These are phyloP conservation scores for Naematelia aurantialba DNA, from an alignment of 768 basidiomycete species.

Conservation along the genomic window DNA sequence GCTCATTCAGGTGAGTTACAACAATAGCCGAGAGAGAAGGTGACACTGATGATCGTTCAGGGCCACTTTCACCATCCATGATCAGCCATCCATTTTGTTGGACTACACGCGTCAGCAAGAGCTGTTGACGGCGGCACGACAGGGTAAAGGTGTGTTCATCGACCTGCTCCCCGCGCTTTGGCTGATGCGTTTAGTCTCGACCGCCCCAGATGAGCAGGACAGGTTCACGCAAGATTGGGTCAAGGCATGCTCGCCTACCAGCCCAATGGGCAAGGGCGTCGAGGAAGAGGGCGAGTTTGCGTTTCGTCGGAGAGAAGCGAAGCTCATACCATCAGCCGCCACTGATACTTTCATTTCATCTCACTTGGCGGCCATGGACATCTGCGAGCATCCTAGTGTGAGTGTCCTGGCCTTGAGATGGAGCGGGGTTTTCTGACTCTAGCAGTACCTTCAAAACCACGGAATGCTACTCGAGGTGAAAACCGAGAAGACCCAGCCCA, in stretches of 20 bases:
- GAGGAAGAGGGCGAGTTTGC: slow-evolving; percentile 34
- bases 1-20: slow-evolving; percentile 44
- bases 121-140: slow-evolving; percentile 40
- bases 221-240: slow-evolving; percentile 41
- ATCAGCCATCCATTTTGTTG: slow-evolving; percentile 49
- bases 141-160: slow-evolving; percentile 26
- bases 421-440: not conserved
- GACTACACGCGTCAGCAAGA: slow-evolving; percentile 44
- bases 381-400: slow-evolving; percentile 49
- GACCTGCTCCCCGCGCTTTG: not conserved
- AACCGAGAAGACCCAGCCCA: slow-evolving; percentile 44
- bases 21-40: not conserved
- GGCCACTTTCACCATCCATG: slow-evolving; percentile 51
- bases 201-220: slow-evolving; percentile 43
- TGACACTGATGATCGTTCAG: slow-evolving; percentile 17
- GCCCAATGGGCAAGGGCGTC: slow-evolving; percentile 38
- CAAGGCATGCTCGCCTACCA: slow-evolving; percentile 46
- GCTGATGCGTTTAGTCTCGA: slow-evolving; percentile 34
- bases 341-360: slow-evolving; percentile 48
- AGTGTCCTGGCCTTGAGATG: slow-evolving; percentile 1
- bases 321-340: slow-evolving; percentile 21
- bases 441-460: slow-evolving; percentile 47
- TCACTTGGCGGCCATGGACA: slow-evolving; percentile 48
- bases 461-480: slow-evolving; percentile 47
- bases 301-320: not conserved